phyloP scores from a whole-genome alignment of 352 stramenopile genomes.

The Halophytophthora polymorphica region DNA sequence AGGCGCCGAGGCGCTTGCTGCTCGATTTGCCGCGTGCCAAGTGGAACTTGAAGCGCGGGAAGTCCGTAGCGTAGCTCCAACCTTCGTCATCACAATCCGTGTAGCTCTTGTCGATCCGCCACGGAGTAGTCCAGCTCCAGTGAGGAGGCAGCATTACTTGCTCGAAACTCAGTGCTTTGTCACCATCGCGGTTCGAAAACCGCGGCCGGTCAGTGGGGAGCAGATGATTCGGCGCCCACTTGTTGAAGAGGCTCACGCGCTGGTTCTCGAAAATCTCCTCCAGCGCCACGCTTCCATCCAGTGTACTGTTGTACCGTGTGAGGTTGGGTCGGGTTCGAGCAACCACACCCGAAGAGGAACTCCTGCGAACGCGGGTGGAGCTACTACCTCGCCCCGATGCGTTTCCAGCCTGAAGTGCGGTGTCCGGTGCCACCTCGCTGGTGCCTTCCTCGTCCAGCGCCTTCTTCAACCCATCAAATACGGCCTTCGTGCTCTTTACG shows the following conservation, averaged over 20 bases:
- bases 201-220: slow-evolving; percentile 74
- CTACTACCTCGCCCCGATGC: slow-evolving; percentile 3
- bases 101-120: slow-evolving; percentile 87
- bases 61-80: slow-evolving; percentile 86
- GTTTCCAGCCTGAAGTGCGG: not conserved
- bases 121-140: slow-evolving; percentile 85
- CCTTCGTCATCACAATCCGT: slow-evolving; percentile 86
- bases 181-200: slow-evolving; percentile 80
- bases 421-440: slow-evolving; percentile 4
- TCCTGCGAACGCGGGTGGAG: slow-evolving; percentile 11
- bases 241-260: slow-evolving; percentile 84
- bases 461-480: slow-evolving; percentile 57
- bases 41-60: slow-evolving; percentile 83
- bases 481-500: slow-evolving; percentile 49
- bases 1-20: slow-evolving; percentile 68
- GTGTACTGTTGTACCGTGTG: slow-evolving; percentile 58
- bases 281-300: slow-evolving; percentile 71
- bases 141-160: slow-evolving; percentile 63
- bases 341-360: slow-evolving; percentile 9
- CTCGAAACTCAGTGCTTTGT: slow-evolving; percentile 78
- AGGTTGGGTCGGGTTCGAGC: slow-evolving; percentile 29
- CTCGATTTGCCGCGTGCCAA: slow-evolving; percentile 76
- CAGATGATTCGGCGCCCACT: slow-evolving; percentile 83
- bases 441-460: slow-evolving; percentile 28
- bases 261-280: slow-evolving; percentile 90